phyloP scores from a whole-genome alignment of 306 rosid species.

The Vigna reflexopilosa region DNA sequence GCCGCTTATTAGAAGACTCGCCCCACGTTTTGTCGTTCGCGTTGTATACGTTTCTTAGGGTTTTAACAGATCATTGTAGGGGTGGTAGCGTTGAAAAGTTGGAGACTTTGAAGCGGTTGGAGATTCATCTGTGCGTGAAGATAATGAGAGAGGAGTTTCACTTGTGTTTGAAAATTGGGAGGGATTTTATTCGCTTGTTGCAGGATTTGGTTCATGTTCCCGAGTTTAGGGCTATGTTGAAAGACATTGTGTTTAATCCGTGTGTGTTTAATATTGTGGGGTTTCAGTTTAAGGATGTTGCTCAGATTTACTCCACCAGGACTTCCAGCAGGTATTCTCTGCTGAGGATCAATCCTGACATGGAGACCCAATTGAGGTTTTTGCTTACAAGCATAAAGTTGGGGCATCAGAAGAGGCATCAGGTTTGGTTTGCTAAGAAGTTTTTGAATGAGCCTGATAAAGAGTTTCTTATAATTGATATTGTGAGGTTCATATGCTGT shows the following conservation, averaged over 20 bases:
- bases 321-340: slow-evolving; percentile 64
- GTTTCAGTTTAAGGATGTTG: slow-evolving; percentile 56
- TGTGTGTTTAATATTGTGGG: slow-evolving; percentile 50
- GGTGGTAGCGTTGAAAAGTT: no score
- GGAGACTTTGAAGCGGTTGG: no score
- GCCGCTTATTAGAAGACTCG: no score
- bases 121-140: no score
- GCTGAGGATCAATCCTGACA: slow-evolving; percentile 78
- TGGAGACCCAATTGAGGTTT: slow-evolving; percentile 75
- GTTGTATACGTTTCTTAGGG: no score
- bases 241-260: slow-evolving; percentile 51
- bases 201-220: no score
- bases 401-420: slow-evolving; percentile 76
- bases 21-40: no score
- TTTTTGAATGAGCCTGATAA: slow-evolving; percentile 60
- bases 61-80: no score
- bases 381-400: slow-evolving; percentile 74
- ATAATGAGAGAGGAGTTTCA: no score
- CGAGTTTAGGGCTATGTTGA: no score
- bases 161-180: no score
- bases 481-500: slow-evolving; percentile 81
- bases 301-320: slow-evolving; percentile 61
- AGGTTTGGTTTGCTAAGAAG: slow-evolving; percentile 73
- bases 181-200: no score
- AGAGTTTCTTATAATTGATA: slow-evolving; percentile 70